Conservation (phyloP, 371 early-diverging fungal species). For the Apophysomyces elegans region DNA sequence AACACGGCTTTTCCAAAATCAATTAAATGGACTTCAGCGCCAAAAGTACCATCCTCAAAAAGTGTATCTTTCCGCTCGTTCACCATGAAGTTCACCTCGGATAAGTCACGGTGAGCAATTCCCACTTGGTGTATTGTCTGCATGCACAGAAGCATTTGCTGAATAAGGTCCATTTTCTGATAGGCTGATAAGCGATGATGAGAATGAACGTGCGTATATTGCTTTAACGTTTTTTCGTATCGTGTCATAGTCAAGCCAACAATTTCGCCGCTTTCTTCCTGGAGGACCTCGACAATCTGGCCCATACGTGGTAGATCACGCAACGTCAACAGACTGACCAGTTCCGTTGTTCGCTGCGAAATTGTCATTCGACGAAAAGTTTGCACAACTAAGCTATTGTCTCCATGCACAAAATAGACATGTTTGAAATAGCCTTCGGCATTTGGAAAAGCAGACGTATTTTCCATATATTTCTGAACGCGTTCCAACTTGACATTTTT, state of each 20-base stretch:
- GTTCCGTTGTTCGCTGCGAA: slow-evolving; percentile 45
- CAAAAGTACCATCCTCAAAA: slow-evolving; percentile 45
- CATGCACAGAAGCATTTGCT: slow-evolving; percentile 60
- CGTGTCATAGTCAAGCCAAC: slow-evolving; percentile 54
- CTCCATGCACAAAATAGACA: slow-evolving; percentile 34
- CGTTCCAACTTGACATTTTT: slow-evolving; percentile 33
- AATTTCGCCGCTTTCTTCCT: slow-evolving; percentile 40
- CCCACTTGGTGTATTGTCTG: slow-evolving; percentile 56
- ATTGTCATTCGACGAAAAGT: slow-evolving; percentile 52
- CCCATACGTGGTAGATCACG: slow-evolving; percentile 38
- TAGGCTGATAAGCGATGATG: slow-evolving; percentile 55
- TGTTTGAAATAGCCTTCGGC: slow-evolving; percentile 54
- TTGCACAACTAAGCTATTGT: slow-evolving; percentile 37
- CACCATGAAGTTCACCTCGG: slow-evolving; percentile 73
- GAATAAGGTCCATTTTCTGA: slow-evolving; percentile 63
- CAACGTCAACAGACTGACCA: slow-evolving; percentile 40
- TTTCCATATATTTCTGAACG: slow-evolving; percentile 33
- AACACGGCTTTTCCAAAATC: slow-evolving; percentile 69
- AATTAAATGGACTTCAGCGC: slow-evolving; percentile 57
- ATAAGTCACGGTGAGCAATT: slow-evolving; percentile 66
- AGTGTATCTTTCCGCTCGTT: slow-evolving; percentile 33
- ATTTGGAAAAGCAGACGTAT: slow-evolving; percentile 36
- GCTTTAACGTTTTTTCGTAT: slow-evolving; percentile 62
- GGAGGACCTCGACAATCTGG: slow-evolving; percentile 43
- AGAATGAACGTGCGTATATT: slow-evolving; percentile 58